These are phyloP conservation scores for Arabidopsis suecica DNA, from an alignment of 345 rosid genomes.

Conservation along the genomic window DNA sequence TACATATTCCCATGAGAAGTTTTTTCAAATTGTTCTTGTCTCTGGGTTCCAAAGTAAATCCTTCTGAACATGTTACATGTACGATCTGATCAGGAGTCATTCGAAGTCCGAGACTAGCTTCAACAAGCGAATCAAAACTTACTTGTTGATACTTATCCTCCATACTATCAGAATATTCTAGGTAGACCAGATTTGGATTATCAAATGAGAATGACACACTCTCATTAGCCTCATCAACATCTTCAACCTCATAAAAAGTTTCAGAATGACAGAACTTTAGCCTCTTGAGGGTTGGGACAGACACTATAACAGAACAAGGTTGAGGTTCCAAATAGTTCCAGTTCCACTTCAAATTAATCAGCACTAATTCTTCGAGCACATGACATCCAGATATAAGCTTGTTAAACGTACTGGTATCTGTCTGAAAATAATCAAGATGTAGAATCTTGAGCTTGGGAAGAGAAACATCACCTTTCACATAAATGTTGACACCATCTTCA, in stretches of 20 bases:
- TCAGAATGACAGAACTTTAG: neutral
- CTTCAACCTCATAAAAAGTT: no score
- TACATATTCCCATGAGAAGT: neutral
- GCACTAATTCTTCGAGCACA: neutral
- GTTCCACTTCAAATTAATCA: neutral
- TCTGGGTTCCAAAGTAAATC: no score
- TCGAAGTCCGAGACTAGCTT: neutral
- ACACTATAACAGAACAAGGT: neutral
- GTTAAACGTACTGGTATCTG: neutral
- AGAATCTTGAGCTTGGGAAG: neutral
- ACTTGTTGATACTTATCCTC: neutral
- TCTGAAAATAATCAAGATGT: neutral
- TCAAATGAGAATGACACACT: neutral
- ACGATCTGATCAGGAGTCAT: neutral
- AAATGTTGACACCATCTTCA: neutral
- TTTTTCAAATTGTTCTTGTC: no score
- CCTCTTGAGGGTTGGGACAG: neutral
- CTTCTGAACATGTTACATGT: no score
- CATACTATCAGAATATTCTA: neutral
- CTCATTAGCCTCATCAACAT: neutral
- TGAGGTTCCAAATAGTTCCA: no score
- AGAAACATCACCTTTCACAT: neutral
- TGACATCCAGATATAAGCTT: conserved; percentile 1
- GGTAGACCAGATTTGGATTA: neutral
- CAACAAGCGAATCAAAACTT: neutral